Conservation (phyloP, 139 green algal genomes). For the Chlorella vulgaris region DNA sequence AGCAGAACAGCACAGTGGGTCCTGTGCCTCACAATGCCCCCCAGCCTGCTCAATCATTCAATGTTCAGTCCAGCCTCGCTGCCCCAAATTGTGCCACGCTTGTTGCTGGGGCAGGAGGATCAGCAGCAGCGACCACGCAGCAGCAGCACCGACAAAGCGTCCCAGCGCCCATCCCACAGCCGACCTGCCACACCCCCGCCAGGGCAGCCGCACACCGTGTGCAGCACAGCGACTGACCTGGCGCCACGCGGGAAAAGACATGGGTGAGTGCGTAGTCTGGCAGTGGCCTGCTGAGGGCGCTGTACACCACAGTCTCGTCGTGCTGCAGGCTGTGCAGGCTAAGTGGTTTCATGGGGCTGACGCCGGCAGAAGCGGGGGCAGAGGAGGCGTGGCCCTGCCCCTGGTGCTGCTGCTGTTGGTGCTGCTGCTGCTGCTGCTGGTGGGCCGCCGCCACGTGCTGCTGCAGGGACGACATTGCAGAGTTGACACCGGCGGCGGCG, state of each 20-base stretch:
- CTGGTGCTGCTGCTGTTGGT: not conserved
- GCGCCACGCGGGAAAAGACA: conserved; percentile 54
- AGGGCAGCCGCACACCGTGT: too few species aligned
- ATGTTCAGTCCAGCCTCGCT: too few species aligned
- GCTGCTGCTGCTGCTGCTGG: not conserved
- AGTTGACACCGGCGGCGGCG: not conserved
- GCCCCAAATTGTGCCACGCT: too few species aligned
- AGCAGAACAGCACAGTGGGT: too few species aligned
- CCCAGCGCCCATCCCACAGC: too few species aligned
- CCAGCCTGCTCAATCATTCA: too few species aligned
- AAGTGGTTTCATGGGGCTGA: conserved; percentile 24
- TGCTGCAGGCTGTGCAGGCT: not conserved
- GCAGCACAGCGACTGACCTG: not conserved
- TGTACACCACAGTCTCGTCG: conserved; percentile 54
- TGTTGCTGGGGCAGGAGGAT: too few species aligned
- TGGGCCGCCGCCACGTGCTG: not conserved
- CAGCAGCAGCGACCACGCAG: too few species aligned
- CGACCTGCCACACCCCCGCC: too few species aligned
- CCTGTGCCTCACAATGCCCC: too few species aligned
- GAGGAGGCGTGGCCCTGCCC: not conserved
- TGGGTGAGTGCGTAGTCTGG: conserved; percentile 59
- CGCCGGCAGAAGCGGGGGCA: conserved; percentile 6
- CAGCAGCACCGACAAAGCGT: too few species aligned
- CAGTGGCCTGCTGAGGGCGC: conserved; percentile 51
- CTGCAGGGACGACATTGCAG: not conserved